phyloP scores from a whole-genome alignment of 2,329 filamentous ascomycete species.

The Colletotrichum caudatum region DNA sequence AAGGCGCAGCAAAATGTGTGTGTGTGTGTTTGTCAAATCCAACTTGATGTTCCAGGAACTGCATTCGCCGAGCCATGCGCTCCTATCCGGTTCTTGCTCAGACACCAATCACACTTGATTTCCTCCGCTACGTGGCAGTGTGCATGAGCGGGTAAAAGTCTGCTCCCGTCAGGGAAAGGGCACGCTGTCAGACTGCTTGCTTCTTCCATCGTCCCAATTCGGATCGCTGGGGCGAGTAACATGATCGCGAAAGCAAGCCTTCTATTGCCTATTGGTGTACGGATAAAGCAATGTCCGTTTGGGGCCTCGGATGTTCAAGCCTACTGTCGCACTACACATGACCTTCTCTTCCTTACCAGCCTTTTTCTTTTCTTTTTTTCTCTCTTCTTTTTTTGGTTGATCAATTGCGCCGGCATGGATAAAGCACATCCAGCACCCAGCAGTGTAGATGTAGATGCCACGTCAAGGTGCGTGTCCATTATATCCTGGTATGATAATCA shows the following conservation, averaged over 20 bases:
- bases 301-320: not conserved
- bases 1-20: slow-evolving; percentile 2
- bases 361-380: not conserved
- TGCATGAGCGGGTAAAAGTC: not conserved
- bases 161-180: not conserved
- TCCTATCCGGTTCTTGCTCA: not conserved
- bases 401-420: not conserved
- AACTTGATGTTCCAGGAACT: not conserved
- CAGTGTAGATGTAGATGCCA: not conserved
- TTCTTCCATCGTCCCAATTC: slow-evolving; percentile 1
- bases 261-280: not conserved
- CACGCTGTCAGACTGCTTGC: not conserved
- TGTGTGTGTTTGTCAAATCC: not conserved
- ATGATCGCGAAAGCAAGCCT: not conserved
- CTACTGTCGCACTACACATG: not conserved
- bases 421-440: not conserved
- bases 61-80: slow-evolving; percentile 13
- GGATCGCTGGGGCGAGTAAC: not conserved
- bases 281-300: slow-evolving; percentile 3
- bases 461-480: not conserved
- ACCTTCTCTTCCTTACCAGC: not conserved
- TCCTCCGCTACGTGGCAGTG: not conserved
- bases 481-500: not conserved
- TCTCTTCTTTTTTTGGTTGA: not conserved
- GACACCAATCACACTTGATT: not conserved